These are phyloP conservation scores for Tolypocladium sp. DNA, from an alignment of 2,329 filamentous ascomycete genomes.

Conservation along the genomic window DNA sequence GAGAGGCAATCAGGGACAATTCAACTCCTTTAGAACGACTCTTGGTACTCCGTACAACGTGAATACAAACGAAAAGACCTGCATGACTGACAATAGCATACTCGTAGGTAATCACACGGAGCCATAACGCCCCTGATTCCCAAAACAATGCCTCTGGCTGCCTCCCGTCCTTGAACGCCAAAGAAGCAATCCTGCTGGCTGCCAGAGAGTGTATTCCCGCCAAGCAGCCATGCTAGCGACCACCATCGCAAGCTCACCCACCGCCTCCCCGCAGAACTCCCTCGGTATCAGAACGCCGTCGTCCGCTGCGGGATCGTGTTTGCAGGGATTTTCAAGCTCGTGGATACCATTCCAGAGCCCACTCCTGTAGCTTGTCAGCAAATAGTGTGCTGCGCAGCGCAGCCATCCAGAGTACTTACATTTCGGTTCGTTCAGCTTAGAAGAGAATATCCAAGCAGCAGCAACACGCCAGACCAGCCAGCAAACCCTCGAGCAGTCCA, in stretches of 20 bases:
- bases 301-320: background rate
- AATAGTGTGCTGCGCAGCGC: background rate
- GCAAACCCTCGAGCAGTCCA: slow-evolving; percentile 33
- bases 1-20: background rate
- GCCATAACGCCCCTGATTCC: background rate
- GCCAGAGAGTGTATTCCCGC: background rate
- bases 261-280: background rate
- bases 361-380: background rate
- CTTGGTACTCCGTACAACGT: background rate
- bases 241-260: background rate
- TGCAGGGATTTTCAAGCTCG: too few species aligned
- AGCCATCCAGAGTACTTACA: background rate
- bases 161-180: background rate
- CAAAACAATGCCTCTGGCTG: background rate
- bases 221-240: background rate
- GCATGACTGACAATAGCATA: background rate
- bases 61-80: background rate
- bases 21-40: background rate
- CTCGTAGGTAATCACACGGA: background rate
- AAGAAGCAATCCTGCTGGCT: background rate
- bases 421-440: slow-evolving; percentile 19
- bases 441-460: slow-evolving; percentile 51
- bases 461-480: slow-evolving; percentile 46
- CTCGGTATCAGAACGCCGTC: background rate
- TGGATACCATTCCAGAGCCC: background rate